phyloP scores from a whole-genome alignment of 371 early-diverging fungal genomes.

The Mortierella sp. region DNA sequence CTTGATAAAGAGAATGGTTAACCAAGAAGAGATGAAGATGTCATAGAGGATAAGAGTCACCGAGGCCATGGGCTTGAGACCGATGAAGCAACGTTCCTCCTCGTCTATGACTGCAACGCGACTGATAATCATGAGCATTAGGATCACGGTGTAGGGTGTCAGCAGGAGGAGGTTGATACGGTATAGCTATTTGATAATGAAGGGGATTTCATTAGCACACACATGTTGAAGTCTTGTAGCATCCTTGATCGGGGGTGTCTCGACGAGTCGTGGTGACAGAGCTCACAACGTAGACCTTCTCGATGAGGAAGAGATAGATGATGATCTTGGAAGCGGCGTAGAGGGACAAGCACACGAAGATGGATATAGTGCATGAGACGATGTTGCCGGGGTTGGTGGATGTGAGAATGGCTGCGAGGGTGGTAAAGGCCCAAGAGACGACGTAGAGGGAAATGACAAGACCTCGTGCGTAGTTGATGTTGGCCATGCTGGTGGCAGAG shows the following conservation, averaged over 20 bases:
- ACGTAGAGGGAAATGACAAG: constrained; percentile 45
- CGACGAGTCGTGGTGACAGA: constrained; percentile 33
- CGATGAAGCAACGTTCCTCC: constrained; percentile 59
- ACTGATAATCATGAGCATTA: constrained; percentile 56
- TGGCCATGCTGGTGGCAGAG: constrained; percentile 27
- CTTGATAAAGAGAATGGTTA: constrained; percentile 39
- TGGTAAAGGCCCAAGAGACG: constrained; percentile 42
- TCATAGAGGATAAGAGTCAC: constrained; percentile 54
- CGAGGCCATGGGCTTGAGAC: constrained; percentile 58
- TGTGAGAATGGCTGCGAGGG: constrained; percentile 31
- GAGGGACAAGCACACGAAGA: constrained; percentile 39
- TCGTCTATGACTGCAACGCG: constrained; percentile 53
- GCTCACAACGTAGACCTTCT: constrained; percentile 46
- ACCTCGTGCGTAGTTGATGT: constrained; percentile 47
- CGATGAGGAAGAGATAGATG: constrained; percentile 49
- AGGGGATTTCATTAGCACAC: not conserved
- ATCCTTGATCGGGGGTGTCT: constrained; percentile 14
- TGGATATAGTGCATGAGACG: constrained; percentile 45
- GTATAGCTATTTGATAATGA: constrained; percentile 40
- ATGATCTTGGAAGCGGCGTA: constrained; percentile 51
- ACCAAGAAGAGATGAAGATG: constrained; percentile 38
- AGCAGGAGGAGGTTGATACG: constrained; percentile 55
- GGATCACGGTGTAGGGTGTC: constrained; percentile 56
- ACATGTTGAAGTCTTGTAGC: not conserved
- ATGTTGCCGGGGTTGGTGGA: constrained; percentile 41